Percentiles rank a stretch among this genome's conserved stretches.
These are phyloP conservation scores for Marchantia paleacea DNA, from an alignment of 225 moss, liverwort and hornwort species.

Conservation along the genomic window DNA sequence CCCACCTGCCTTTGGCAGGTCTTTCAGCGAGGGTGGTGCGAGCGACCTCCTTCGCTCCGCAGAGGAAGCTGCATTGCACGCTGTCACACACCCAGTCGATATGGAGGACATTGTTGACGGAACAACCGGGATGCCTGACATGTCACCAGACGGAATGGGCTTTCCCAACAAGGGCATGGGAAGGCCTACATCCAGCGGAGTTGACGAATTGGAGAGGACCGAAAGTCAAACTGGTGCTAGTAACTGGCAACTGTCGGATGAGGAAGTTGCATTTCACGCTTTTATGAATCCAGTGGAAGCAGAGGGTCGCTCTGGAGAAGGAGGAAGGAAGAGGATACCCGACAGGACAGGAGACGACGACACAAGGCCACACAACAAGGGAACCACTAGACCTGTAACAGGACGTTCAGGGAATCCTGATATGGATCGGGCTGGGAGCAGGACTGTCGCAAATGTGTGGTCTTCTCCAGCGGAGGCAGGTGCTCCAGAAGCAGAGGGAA, in stretches of 20 bases:
- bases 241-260: background rate
- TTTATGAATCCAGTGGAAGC: conserved; percentile 13
- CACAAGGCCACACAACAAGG: conserved; percentile 33
- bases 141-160: background rate
- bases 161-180: background rate
- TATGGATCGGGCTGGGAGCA: conserved; percentile 22
- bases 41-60: conserved; percentile 2
- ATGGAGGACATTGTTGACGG: background rate
- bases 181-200: background rate
- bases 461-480: conserved; percentile 29
- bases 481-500: conserved; percentile 34
- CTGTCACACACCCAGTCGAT: background rate
- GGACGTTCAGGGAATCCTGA: conserved; percentile 17
- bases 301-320: conserved; percentile 35
- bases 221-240: background rate
- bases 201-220: background rate
- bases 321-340: conserved; percentile 35
- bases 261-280: conserved; percentile 12
- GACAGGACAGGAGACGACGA: conserved; percentile 33
- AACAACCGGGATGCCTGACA: background rate
- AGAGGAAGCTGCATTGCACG: conserved; percentile 5
- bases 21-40: conserved; percentile 14
- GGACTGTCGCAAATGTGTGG: conserved; percentile 25
- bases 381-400: conserved; percentile 9
- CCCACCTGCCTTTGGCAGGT: conserved; percentile 11